A percentile compares a stretch with the other conserved stretches of the same genome.
phyloP scores from a whole-genome alignment of 148 eudicot species.

The Amaranthus palmeri region DNA sequence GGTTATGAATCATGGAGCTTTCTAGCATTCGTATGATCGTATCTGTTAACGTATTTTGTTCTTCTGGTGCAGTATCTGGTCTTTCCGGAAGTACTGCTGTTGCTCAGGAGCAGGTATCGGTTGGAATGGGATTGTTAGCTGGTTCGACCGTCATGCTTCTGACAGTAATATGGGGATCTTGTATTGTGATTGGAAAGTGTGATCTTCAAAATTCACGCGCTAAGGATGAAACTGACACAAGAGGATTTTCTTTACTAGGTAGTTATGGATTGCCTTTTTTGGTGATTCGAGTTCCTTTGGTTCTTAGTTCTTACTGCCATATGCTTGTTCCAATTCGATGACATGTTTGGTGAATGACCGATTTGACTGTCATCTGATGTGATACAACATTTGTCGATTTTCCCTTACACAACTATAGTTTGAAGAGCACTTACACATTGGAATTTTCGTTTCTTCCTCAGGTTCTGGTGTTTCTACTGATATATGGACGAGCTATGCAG shows the following conservation, averaged over 20 bases:
- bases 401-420: background rate
- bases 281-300: background rate
- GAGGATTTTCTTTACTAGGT: conserved; percentile 59
- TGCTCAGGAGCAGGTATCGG: conserved; percentile 90
- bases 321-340: background rate
- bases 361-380: background rate
- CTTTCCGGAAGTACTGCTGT: conserved; percentile 64
- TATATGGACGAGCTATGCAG: conserved; percentile 88
- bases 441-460: conserved; percentile 17
- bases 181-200: conserved; percentile 80
- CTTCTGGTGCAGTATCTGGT: conserved; percentile 62
- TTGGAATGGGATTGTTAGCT: conserved; percentile 94
- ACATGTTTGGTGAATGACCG: background rate
- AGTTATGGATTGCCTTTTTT: conserved; percentile 1
- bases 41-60: background rate
- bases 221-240: conserved; percentile 54
- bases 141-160: conserved; percentile 96
- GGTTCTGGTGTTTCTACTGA: conserved; percentile 83
- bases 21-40: background rate
- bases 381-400: background rate
- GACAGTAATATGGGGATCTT: conserved; percentile 83
- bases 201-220: conserved; percentile 50
- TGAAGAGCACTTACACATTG: background rate
- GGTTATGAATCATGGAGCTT: background rate
- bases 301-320: background rate